Percentiles rank a stretch among this genome's conserved stretches.
These are phyloP conservation scores for Nitzschia sp. DNA, from an alignment of 108 stramenopile species.

Conservation along the genomic window DNA sequence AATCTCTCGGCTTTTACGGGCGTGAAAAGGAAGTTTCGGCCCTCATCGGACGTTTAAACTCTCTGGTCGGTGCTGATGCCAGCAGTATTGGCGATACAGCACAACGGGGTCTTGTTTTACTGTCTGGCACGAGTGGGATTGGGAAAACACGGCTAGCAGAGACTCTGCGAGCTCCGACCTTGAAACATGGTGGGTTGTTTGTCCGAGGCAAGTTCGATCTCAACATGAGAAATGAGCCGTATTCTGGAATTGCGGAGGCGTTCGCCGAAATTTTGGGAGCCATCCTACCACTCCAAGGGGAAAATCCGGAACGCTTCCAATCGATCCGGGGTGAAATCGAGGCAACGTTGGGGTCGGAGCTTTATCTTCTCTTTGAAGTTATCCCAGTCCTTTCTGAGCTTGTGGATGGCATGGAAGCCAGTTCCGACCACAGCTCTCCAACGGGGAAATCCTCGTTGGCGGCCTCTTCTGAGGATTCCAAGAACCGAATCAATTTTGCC, in stretches of 20 bases:
- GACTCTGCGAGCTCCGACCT: background rate
- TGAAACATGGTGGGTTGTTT: background rate
- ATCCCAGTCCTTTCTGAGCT: slow-evolving; percentile 3
- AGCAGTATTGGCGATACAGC: too few relatives aligned
- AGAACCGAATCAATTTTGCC: too few relatives aligned
- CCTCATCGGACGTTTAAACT: background rate
- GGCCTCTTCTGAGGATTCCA: too few relatives aligned
- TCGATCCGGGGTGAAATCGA: background rate
- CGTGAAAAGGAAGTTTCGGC: background rate
- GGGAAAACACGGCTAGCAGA: slow-evolving; percentile 9
- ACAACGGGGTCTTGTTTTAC: slow-evolving; percentile 9
- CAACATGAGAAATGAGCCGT: background rate
- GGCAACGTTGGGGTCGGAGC: background rate
- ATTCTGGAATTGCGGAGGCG: background rate
- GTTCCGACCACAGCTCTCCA: too few relatives aligned
- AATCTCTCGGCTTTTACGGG: background rate
- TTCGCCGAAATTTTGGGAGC: background rate
- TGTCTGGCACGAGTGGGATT: slow-evolving; percentile 6
- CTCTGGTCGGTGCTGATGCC: background rate
- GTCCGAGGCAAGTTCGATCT: slow-evolving; percentile 8
- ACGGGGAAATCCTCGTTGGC: too few relatives aligned
- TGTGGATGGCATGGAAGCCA: too few relatives aligned
- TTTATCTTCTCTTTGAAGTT: background rate
- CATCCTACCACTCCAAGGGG: background rate
- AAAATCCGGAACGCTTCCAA: too few relatives aligned